Evolutionary conservation across 2,329 filamentous ascomycete species (phyloP).

Genomic region (Colletotrichum higginsianum): DNA sequence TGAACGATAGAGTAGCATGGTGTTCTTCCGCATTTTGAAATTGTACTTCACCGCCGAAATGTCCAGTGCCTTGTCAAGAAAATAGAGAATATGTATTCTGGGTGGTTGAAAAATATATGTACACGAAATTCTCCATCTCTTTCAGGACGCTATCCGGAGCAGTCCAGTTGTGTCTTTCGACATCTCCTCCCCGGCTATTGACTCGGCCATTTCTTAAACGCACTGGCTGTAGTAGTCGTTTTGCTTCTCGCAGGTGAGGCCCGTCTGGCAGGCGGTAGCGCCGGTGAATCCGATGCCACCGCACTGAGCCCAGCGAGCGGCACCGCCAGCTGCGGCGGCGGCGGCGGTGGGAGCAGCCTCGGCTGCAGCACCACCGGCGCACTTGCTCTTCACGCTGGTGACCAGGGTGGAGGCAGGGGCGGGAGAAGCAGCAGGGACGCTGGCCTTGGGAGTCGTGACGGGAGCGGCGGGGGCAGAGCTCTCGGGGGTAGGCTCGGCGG

Average conservation of each 20-base stretch:
- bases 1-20: no score
- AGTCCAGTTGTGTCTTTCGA: neutral
- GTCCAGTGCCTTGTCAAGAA: neutral
- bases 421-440: slow-evolving; percentile 2
- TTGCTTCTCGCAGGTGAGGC: slow-evolving; percentile 53
- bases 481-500: slow-evolving; percentile 14
- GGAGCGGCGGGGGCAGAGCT: slow-evolving; percentile 18
- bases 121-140: slow-evolving; percentile 27
- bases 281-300: slow-evolving; percentile 55
- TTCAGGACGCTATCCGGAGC: slow-evolving; percentile 18
- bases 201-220: slow-evolving; percentile 46
- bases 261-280: slow-evolving; percentile 52
- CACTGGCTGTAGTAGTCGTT: slow-evolving; percentile 62
- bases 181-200: no score
- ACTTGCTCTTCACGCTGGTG: slow-evolving; percentile 36
- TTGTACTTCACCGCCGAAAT: no score
- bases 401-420: slow-evolving; percentile 25
- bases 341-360: slow-evolving; percentile 23
- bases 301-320: slow-evolving; percentile 55
- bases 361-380: slow-evolving; percentile 3
- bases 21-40: no score
- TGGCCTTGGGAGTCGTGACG: neutral
- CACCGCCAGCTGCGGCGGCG: slow-evolving; percentile 36
- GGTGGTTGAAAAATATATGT: slow-evolving; percentile 30
- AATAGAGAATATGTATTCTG: slow-evolving; percentile 8